Evolutionary conservation across 352 stramenopile species (phyloP).

Genomic region (Phytophthora syringae): DNA sequence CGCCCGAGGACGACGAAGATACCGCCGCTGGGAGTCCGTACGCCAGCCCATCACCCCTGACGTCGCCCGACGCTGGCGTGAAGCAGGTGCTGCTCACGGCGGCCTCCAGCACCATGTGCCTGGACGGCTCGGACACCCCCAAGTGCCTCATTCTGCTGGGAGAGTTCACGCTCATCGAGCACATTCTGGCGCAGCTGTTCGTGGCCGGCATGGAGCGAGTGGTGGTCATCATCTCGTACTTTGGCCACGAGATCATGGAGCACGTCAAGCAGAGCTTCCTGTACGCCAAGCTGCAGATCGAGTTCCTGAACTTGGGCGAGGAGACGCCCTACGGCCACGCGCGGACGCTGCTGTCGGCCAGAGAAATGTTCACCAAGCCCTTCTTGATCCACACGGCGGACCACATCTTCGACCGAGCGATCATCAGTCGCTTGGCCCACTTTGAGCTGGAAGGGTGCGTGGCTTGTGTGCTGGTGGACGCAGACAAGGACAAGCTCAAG

Average conservation of each 20-base stretch:
- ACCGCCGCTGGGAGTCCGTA: neutral
- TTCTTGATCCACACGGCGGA: conserved; percentile 90
- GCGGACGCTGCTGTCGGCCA: conserved; percentile 74
- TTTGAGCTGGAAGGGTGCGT: conserved; percentile 79
- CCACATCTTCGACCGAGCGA: conserved; percentile 84
- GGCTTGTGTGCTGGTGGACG: conserved; percentile 79
- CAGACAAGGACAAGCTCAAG: conserved; percentile 62
- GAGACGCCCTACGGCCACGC: conserved; percentile 78
- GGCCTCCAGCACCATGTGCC: conserved; percentile 79
- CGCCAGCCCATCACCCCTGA: neutral
- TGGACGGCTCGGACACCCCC: conserved; percentile 78
- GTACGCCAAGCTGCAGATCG: conserved; percentile 79
- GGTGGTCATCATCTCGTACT: conserved; percentile 87
- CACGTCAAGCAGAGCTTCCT: conserved; percentile 80
- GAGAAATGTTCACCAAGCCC: conserved; percentile 79
- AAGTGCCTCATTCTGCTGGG: conserved; percentile 82
- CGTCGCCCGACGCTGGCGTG: conserved; percentile 28
- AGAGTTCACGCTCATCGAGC: conserved; percentile 82
- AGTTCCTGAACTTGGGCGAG: conserved; percentile 86
- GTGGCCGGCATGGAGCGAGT: conserved; percentile 84
- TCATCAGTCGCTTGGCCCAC: conserved; percentile 69
- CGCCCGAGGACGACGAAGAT: conserved; percentile 34
- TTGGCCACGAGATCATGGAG: conserved; percentile 81
- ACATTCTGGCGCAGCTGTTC: conserved; percentile 83
- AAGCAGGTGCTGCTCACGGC: conserved; percentile 84